A percentile compares a stretch with the other conserved stretches of the same genome.
Conservation (phyloP, 2,329 filamentous ascomycete species). For the Lachnellula subtilissima region DNA sequence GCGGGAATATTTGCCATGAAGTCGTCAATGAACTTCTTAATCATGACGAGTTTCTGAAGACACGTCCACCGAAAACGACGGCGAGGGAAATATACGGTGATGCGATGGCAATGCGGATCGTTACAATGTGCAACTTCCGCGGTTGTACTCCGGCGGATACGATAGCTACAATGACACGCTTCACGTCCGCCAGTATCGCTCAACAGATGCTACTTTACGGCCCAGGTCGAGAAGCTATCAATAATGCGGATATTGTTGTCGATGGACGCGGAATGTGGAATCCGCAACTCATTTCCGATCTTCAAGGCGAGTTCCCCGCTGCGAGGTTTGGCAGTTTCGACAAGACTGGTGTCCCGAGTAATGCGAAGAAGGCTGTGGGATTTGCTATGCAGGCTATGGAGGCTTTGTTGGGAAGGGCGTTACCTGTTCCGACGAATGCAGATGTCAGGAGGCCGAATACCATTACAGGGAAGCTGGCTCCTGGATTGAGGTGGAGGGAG, state of each 20-base stretch:
- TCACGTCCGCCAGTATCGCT: slow-evolving; percentile 30
- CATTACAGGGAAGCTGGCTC: slow-evolving; percentile 31
- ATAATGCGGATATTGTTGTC: slow-evolving; percentile 28
- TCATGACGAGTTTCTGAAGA: slow-evolving; percentile 25
- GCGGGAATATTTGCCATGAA: slow-evolving; percentile 30
- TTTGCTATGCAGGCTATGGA: slow-evolving; percentile 35
- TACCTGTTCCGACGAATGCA: slow-evolving; percentile 30
- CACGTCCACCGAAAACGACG: slow-evolving; percentile 30
- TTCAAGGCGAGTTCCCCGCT: slow-evolving; percentile 28
- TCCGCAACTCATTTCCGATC: slow-evolving; percentile 26
- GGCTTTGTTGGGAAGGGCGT: slow-evolving; percentile 30
- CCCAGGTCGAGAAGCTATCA: slow-evolving; percentile 27
- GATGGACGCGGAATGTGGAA: slow-evolving; percentile 30
- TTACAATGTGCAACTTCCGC: slow-evolving; percentile 24
- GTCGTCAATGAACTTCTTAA: slow-evolving; percentile 28
- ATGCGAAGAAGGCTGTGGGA: slow-evolving; percentile 32
- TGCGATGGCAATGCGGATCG: slow-evolving; percentile 26
- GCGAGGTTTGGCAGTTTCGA: slow-evolving; percentile 29
- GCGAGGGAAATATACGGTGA: slow-evolving; percentile 31
- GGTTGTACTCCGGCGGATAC: slow-evolving; percentile 28
- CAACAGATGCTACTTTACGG: slow-evolving; percentile 30
- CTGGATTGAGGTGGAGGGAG: slow-evolving; percentile 30
- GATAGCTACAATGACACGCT: slow-evolving; percentile 30
- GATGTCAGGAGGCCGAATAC: slow-evolving; percentile 31
- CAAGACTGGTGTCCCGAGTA: slow-evolving; percentile 30